These are phyloP conservation scores for Neocatenulostroma microsporum DNA, from an alignment of 2,329 filamentous ascomycete species.

Conservation along the genomic window DNA sequence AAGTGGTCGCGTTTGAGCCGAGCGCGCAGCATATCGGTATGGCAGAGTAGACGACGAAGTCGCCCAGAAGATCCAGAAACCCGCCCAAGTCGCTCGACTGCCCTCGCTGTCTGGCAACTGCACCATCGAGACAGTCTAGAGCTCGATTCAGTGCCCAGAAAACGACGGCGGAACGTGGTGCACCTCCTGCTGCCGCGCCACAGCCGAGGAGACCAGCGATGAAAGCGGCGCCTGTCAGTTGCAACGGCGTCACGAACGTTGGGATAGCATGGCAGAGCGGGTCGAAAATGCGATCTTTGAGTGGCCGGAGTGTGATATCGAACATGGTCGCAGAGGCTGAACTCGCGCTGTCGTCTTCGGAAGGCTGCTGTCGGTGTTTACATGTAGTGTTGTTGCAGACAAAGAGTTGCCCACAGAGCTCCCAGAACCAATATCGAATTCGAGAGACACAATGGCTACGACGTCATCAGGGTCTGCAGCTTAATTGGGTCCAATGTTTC, in stretches of 20 bases:
- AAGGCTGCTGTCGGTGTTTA: no score
- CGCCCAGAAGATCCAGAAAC: constrained; percentile 22
- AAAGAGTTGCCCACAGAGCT: no score
- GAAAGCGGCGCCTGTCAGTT: constrained; percentile 17
- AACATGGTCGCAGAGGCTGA: no score
- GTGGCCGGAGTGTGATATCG: constrained; percentile 17
- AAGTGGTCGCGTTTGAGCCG: constrained; percentile 1
- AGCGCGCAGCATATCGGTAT: constrained; percentile 19
- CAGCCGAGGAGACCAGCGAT: no score
- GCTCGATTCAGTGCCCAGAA: constrained; percentile 21
- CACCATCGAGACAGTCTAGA: constrained; percentile 23
- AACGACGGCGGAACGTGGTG: background rate
- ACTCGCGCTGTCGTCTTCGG: no score
- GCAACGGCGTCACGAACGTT: constrained; percentile 10
- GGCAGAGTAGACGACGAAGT: constrained; percentile 25
- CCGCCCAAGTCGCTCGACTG: constrained; percentile 19
- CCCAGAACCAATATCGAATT: no score
- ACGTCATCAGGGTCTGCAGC: no score
- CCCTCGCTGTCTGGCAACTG: constrained; percentile 18
- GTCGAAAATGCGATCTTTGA: constrained; percentile 19
- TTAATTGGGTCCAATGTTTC: no score
- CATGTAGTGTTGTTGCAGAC: no score
- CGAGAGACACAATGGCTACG: no score
- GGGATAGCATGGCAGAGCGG: constrained; percentile 16
- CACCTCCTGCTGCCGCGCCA: no score